Percentiles rank a stretch among this genome's conserved stretches.
These are phyloP conservation scores for Heliamphora exappendiculata DNA, from an alignment of 148 eudicot genomes.

Conservation along the genomic window DNA sequence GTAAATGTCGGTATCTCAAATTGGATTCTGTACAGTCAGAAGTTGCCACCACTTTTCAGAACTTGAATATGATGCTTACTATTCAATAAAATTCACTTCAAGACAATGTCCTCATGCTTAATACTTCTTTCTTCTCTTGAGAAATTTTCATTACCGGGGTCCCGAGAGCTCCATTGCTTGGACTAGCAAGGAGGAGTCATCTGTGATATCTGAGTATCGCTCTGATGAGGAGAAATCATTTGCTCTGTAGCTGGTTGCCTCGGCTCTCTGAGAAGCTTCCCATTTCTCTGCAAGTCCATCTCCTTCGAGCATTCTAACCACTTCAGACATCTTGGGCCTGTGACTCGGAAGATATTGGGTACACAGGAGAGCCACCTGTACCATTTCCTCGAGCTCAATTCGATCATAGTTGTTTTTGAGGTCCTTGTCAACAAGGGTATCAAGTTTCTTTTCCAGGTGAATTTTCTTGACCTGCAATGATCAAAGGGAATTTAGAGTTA, in stretches of 20 bases:
- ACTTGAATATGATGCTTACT: constrained; percentile 8
- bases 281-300: constrained; percentile 97
- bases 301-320: constrained; percentile 89
- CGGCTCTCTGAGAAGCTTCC: constrained; percentile 90
- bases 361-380: constrained; percentile 83
- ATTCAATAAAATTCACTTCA: constrained; percentile 10
- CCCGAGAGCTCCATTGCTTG: constrained; percentile 99
- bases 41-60: not conserved
- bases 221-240: constrained; percentile 79
- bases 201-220: constrained; percentile 86
- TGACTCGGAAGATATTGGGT: constrained; percentile 75
- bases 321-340: constrained; percentile 96
- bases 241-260: constrained; percentile 53
- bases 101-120: not conserved
- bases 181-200: constrained; percentile 81
- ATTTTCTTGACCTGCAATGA: constrained; percentile 66
- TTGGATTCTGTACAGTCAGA: constrained; percentile 9
- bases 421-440: constrained; percentile 74
- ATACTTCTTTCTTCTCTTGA: not conserved
- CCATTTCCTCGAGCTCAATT: constrained; percentile 87
- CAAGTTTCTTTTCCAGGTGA: constrained; percentile 77
- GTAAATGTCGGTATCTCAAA: constrained; percentile 8
- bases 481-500: too few relatives aligned
- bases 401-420: constrained; percentile 56
- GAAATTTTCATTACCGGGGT: constrained; percentile 44